Base-by-base conservation (phyloP, 345 rosid species). In the Murraya koenigii region DNA sequence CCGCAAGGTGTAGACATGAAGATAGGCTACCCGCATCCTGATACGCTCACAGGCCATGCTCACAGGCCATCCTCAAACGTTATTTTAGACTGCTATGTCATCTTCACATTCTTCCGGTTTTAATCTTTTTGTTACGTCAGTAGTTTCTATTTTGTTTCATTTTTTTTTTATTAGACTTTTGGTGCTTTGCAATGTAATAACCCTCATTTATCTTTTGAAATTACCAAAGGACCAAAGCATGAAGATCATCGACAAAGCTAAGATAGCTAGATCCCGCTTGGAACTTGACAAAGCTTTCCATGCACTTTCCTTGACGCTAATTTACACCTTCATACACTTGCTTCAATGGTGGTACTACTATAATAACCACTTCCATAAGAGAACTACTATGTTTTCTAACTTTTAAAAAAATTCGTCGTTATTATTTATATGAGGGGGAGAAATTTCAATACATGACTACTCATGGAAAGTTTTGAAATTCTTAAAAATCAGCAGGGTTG, bases 1-100 rank as follows among this genome's bases (percentile, higher is more conserved):
- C 75, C 94, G 97, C 54, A 89, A 87, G 87, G 98, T 90, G 44
- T 96, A 90, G 80, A 69, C 74, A 20, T 0, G 10, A 36, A 59
- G 67, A 66, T 39, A 39, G 33, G 59, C 47, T 52, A 19, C n/a
- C n/a, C n/a, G n/a, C n/a, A n/a, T n/a, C n/a, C n/a, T n/a, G n/a
- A n/a, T n/a, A n/a, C n/a, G n/a, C n/a, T n/a, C n/a, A n/a, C n/a
- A n/a, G n/a, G n/a, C n/a, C n/a, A n/a, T n/a, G n/a, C n/a, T n/a
- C n/a, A n/a, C n/a, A n/a, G n/a, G n/a, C n/a, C n/a, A n/a, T n/a
- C n/a, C n/a, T n/a, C n/a, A n/a, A n/a, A n/a, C 28, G 25, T 71
- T 35, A 54, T 35, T 44, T 71, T 54, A 55, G 47, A 56, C 14
- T 71, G 44, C 30, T 7, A 22, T 56, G 75, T 6, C 26, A 26